phyloP scores from a whole-genome alignment of 805 yeast genomes.

The Candida dajiaensis region DNA sequence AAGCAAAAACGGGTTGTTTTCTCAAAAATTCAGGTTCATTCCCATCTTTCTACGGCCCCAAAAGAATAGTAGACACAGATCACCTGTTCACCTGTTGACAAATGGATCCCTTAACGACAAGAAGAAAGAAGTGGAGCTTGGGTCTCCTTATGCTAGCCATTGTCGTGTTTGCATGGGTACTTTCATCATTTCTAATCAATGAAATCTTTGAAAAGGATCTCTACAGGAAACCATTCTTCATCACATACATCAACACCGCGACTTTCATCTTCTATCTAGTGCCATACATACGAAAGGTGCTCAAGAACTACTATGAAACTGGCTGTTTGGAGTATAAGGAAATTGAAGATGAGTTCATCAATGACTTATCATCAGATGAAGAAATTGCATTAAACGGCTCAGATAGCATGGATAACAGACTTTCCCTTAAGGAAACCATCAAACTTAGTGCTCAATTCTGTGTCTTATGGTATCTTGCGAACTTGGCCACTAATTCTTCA shows the following conservation, averaged over 20 bases:
- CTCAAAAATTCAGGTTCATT: too few relatives aligned
- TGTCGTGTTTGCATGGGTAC: slow-evolving; percentile 87
- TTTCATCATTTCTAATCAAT: slow-evolving; percentile 81
- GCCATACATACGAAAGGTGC: slow-evolving; percentile 39
- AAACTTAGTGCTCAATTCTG: slow-evolving; percentile 75
- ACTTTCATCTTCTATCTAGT: slow-evolving; percentile 74
- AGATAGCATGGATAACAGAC: slow-evolving; percentile 16
- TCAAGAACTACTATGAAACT: slow-evolving; percentile 23
- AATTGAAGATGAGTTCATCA: slow-evolving; percentile 16
- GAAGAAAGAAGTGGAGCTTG: slow-evolving; percentile 51
- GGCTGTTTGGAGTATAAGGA: slow-evolving; percentile 23
- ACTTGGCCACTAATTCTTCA: slow-evolving; percentile 83
- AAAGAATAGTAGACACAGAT: too few relatives aligned
- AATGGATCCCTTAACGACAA: slow-evolving; percentile 4
- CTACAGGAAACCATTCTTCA: slow-evolving; percentile 85
- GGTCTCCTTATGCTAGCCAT: slow-evolving; percentile 69
- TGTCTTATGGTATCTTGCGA: slow-evolving; percentile 85
- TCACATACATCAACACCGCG: slow-evolving; percentile 87
- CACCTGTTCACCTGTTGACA: background rate
- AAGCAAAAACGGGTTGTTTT: background rate
- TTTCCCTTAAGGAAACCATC: slow-evolving; percentile 59
- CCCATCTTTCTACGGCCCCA: too few relatives aligned
- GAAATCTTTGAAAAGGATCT: slow-evolving; percentile 60
- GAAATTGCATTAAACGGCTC: slow-evolving; percentile 20
- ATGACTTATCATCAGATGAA: slow-evolving; percentile 21